A percentile compares a stretch with the other conserved stretches of the same genome.
phyloP scores from a whole-genome alignment of 2,329 filamentous ascomycete species.

The Venturia aucupariae region DNA sequence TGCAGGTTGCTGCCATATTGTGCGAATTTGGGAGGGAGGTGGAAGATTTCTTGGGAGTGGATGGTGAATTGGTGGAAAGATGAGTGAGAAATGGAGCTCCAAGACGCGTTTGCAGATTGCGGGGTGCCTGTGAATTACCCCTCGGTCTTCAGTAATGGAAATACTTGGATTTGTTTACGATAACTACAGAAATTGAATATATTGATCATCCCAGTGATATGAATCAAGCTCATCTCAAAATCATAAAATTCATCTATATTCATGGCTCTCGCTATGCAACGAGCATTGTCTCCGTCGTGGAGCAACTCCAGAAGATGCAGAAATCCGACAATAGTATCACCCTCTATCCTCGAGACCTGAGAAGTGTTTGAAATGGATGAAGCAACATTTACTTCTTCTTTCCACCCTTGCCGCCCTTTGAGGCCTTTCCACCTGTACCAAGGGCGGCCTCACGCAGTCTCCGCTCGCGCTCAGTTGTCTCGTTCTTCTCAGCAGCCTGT shows the following conservation, averaged over 20 bases:
- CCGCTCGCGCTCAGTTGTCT: conserved; percentile 38
- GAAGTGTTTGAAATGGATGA: neutral
- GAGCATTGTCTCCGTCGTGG: neutral
- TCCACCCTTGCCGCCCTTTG: conserved; percentile 12
- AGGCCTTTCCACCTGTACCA: conserved; percentile 6
- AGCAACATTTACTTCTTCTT: conserved; percentile 14
- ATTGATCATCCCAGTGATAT: neutral
- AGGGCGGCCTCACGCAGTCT: conserved; percentile 24
- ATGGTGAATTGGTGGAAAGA: neutral
- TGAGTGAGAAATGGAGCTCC: neutral
- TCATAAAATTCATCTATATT: conserved; percentile 4
- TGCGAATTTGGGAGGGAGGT: neutral
- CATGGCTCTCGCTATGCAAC: neutral
- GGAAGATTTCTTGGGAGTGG: neutral
- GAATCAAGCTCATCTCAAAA: neutral
- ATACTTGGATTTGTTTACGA: neutral
- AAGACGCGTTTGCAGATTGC: neutral
- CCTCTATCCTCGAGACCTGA: neutral
- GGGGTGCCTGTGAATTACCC: neutral
- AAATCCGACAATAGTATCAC: neutral
- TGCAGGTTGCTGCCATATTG: conserved; percentile 53
- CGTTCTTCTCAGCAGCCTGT: conserved; percentile 47
- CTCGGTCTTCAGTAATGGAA: neutral
- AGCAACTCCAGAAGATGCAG: neutral
- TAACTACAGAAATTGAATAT: neutral